These are phyloP conservation scores for Neurospora tetrasperma DNA, from an alignment of 495 filamentous ascomycete species.

Conservation along the genomic window DNA sequence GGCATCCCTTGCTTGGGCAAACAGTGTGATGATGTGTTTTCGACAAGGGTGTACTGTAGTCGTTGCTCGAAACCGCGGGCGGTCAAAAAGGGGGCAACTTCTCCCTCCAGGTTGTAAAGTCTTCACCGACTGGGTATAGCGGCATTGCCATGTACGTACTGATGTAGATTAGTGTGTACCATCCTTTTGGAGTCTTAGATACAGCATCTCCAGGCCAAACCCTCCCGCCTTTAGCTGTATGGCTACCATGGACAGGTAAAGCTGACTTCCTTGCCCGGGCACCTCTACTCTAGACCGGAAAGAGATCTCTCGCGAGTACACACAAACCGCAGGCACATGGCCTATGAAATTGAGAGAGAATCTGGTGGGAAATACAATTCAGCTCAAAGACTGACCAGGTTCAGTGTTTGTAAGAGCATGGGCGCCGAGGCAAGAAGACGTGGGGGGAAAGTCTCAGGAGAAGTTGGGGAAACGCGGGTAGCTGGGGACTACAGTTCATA, in stretches of 20 bases:
- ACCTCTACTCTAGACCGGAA: neutral
- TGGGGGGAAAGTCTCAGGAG: neutral
- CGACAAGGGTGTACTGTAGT: neutral
- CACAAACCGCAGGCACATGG: neutral
- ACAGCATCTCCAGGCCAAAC: neutral
- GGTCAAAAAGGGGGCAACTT: neutral
- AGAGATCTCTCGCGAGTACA: neutral
- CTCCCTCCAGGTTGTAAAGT: neutral
- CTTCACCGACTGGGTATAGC: slow-evolving; percentile 1
- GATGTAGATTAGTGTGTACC: neutral
- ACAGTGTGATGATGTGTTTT: neutral
- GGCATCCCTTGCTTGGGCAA: neutral
- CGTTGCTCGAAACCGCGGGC: neutral
- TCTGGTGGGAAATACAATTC: neutral
- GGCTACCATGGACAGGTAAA: neutral
- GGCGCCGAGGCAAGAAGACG: neutral
- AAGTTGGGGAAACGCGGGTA: neutral
- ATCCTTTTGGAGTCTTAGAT: neutral
- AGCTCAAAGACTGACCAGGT: neutral
- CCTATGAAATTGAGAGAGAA: neutral
- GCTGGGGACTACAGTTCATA: neutral
- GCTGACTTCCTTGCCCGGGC: neutral
- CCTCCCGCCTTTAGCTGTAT: neutral
- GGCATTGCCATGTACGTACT: neutral
- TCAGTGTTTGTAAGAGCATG: neutral